phyloP scores from a whole-genome alignment of 345 rosid species.

The Melaleuca alternifolia region DNA sequence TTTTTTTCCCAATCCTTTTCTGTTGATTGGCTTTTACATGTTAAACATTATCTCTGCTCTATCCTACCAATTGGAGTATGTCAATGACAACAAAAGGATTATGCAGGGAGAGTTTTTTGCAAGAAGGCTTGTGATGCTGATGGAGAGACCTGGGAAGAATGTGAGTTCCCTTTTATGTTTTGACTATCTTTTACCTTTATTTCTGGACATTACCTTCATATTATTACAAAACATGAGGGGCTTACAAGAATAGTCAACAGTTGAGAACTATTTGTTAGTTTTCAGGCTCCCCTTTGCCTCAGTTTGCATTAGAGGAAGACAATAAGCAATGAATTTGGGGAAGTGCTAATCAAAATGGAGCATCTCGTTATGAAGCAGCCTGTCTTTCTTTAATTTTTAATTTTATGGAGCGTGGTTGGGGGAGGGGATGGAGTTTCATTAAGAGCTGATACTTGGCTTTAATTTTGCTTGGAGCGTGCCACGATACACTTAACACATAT shows the following conservation, averaged over 20 bases:
- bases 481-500: not conserved
- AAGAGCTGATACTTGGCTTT: not conserved
- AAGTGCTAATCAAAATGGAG: not conserved
- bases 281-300: not conserved
- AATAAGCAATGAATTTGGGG: not conserved
- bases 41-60: not conserved
- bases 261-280: not conserved
- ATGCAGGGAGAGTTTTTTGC: constrained; percentile 98
- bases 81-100: not conserved
- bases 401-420: not conserved
- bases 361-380: not conserved
- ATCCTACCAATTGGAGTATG: not conserved
- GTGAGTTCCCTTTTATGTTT: constrained; percentile 36
- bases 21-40: not conserved
- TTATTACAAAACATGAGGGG: not conserved
- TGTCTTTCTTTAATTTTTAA: not conserved
- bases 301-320: not conserved
- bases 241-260: not conserved
- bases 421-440: not conserved
- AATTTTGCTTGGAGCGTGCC: not conserved
- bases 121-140: constrained; percentile 84
- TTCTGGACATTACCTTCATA: not conserved
- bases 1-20: not conserved
- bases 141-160: constrained; percentile 91
- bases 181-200: not conserved